Conservation (phyloP, 352 stramenopile species). For the Globisporangium sylvaticum region DNA sequence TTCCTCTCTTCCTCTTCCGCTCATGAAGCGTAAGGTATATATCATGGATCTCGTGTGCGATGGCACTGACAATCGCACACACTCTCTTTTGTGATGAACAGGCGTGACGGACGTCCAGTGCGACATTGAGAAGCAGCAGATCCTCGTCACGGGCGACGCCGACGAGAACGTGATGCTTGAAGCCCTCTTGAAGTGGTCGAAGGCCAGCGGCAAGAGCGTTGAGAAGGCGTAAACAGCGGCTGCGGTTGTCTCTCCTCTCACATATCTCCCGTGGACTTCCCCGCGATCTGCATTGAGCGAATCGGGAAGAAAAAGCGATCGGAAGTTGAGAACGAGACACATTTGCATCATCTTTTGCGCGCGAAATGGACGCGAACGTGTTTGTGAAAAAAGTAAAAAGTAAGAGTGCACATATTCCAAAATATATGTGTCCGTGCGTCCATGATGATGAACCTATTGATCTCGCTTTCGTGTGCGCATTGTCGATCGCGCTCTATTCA, state of each 20-base stretch:
- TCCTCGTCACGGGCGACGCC: conserved; percentile 75
- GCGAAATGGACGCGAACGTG: conserved; percentile 1
- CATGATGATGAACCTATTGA: background rate
- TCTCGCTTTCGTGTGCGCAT: background rate
- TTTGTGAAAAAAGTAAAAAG: conserved; percentile 3
- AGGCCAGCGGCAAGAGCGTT: conserved; percentile 85
- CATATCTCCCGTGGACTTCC: background rate
- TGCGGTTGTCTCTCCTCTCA: background rate
- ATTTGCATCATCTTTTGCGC: background rate
- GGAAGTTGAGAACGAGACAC: background rate
- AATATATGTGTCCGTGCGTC: background rate
- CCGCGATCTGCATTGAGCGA: background rate
- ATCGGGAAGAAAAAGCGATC: background rate
- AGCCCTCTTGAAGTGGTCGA: conserved; percentile 87
- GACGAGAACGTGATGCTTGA: conserved; percentile 79
- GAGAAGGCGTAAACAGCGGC: conserved; percentile 49
- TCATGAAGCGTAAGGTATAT: background rate
- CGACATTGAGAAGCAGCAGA: conserved; percentile 85
- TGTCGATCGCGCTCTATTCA: background rate
- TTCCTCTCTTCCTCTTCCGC: background rate
- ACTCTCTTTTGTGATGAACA: conserved; percentile 14
- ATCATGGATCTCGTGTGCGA: background rate
- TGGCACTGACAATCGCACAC: background rate
- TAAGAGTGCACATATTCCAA: background rate
- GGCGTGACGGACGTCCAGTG: conserved; percentile 82